phyloP scores from a whole-genome alignment of 1,284 basidiomycete species.

The Ceratobasidium sp. region DNA sequence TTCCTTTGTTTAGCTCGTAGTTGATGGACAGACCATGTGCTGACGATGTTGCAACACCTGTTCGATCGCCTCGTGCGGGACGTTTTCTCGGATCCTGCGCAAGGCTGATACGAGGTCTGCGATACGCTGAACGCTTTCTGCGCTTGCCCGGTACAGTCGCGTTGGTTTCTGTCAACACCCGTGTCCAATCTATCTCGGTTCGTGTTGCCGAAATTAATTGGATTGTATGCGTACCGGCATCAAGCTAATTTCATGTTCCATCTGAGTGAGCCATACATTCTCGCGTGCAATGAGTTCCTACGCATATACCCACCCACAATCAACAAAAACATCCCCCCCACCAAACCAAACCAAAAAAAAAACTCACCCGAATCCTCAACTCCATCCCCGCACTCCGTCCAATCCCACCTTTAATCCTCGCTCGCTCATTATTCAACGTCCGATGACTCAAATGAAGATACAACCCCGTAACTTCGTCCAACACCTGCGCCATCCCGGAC shows the following conservation, averaged over 20 bases:
- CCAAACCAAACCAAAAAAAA: too few relatives aligned
- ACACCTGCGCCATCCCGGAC: slow-evolving; percentile 60
- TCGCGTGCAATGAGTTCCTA: slow-evolving; percentile 49
- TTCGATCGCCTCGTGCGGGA: slow-evolving; percentile 63
- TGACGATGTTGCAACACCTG: slow-evolving; percentile 62
- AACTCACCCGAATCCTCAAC: slow-evolving; percentile 60
- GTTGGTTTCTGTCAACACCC: slow-evolving; percentile 63
- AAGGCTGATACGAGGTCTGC: slow-evolving; percentile 65
- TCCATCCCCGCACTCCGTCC: slow-evolving; percentile 61
- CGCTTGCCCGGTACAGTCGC: slow-evolving; percentile 61
- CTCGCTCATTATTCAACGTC: slow-evolving; percentile 57
- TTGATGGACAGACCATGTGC: slow-evolving; percentile 65
- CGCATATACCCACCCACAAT: too few relatives aligned
- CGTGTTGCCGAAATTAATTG: neutral
- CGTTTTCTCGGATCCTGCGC: slow-evolving; percentile 65
- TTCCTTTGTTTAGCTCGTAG: too few relatives aligned
- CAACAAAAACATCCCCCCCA: too few relatives aligned
- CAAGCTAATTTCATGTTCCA: slow-evolving; percentile 66
- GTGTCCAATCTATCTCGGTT: neutral
- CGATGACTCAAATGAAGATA: slow-evolving; percentile 64
- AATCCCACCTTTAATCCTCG: neutral
- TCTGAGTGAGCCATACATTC: slow-evolving; percentile 60
- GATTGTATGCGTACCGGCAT: slow-evolving; percentile 67
- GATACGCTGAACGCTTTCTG: slow-evolving; percentile 61
- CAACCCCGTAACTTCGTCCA: slow-evolving; percentile 62